Percentiles rank a stretch among this genome's conserved stretches.
These are phyloP conservation scores for Kluyveromyces starmeri DNA, from an alignment of 805 yeast species.

Conservation along the genomic window DNA sequence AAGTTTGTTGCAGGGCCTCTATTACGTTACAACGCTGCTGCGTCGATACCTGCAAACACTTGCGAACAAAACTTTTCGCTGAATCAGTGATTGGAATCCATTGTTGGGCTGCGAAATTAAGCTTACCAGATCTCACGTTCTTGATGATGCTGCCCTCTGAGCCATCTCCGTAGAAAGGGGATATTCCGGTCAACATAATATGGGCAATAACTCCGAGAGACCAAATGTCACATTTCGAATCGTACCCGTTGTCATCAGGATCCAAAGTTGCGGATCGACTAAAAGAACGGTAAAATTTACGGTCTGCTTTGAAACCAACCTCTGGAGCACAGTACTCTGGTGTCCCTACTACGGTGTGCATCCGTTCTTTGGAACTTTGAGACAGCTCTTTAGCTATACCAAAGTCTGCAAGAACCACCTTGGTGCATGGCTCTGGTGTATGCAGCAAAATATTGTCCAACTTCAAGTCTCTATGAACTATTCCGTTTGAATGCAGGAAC, in stretches of 20 bases:
- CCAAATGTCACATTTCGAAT: slow-evolving; percentile 58
- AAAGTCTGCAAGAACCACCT: slow-evolving; percentile 58
- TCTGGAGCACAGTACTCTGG: slow-evolving; percentile 71
- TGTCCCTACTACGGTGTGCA: slow-evolving; percentile 50
- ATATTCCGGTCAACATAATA: slow-evolving; percentile 52
- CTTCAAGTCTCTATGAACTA: slow-evolving; percentile 62
- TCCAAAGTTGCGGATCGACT: slow-evolving; percentile 21
- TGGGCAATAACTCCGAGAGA: slow-evolving; percentile 55
- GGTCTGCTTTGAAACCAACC: slow-evolving; percentile 38
- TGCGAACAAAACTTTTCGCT: slow-evolving; percentile 40
- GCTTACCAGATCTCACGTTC: slow-evolving; percentile 34
- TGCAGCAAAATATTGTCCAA: slow-evolving; percentile 54
- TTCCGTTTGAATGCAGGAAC: slow-evolving; percentile 43
- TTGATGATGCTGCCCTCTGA: slow-evolving; percentile 33
- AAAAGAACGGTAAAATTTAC: slow-evolving; percentile 20
- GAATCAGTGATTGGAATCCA: slow-evolving; percentile 35
- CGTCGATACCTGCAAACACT: slow-evolving; percentile 34
- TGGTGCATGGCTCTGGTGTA: slow-evolving; percentile 43
- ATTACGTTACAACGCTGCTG: slow-evolving; percentile 30
- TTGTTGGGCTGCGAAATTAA: slow-evolving; percentile 31
- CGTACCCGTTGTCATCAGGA: slow-evolving; percentile 35
- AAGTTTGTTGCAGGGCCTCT: slow-evolving; percentile 36
- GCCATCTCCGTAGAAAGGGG: slow-evolving; percentile 51
- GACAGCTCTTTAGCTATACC: slow-evolving; percentile 41
- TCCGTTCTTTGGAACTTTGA: slow-evolving; percentile 27